These are phyloP conservation scores for Yamadazyma ubonensis DNA, from an alignment of 805 yeast species.

Conservation along the genomic window DNA sequence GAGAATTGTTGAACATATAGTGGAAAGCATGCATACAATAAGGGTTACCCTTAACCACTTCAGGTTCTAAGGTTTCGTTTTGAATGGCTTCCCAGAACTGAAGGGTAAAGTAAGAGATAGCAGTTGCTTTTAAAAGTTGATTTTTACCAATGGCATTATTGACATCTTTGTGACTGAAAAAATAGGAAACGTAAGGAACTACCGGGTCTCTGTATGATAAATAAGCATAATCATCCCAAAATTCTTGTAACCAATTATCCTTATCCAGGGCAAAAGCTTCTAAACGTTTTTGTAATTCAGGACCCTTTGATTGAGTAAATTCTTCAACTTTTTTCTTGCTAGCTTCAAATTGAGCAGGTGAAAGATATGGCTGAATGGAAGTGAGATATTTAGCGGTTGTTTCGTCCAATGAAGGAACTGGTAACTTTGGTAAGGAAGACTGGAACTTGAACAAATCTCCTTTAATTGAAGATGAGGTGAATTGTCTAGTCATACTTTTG, in stretches of 20 bases:
- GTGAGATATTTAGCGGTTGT: slow-evolving; percentile 69
- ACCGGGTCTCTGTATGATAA: slow-evolving; percentile 89
- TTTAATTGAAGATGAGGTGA: slow-evolving; percentile 35
- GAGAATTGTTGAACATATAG: slow-evolving; percentile 85
- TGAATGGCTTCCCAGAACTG: slow-evolving; percentile 68
- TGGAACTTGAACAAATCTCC: slow-evolving; percentile 77
- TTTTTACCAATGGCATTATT: slow-evolving; percentile 55
- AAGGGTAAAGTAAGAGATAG: slow-evolving; percentile 64
- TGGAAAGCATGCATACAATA: slow-evolving; percentile 92
- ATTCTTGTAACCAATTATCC: slow-evolving; percentile 86
- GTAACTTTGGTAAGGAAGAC: slow-evolving; percentile 72
- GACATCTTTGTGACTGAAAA: slow-evolving; percentile 77
- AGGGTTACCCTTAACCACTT: slow-evolving; percentile 73
- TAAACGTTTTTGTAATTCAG: slow-evolving; percentile 66
- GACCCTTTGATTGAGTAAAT: slow-evolving; percentile 60
- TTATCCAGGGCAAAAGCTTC: slow-evolving; percentile 53
- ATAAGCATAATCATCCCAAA: slow-evolving; percentile 95
- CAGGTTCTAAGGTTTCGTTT: slow-evolving; percentile 75
- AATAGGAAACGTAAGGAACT: slow-evolving; percentile 92
- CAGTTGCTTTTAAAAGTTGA: slow-evolving; percentile 73
- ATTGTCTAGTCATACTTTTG: slow-evolving; percentile 16
- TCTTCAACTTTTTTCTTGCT: slow-evolving; percentile 61
- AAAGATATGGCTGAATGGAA: slow-evolving; percentile 68
- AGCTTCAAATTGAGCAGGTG: slow-evolving; percentile 47
- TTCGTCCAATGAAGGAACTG: slow-evolving; percentile 77